These are phyloP conservation scores for Hyaloscypha hepaticicola DNA, from an alignment of 495 filamentous ascomycete genomes.

Conservation along the genomic window DNA sequence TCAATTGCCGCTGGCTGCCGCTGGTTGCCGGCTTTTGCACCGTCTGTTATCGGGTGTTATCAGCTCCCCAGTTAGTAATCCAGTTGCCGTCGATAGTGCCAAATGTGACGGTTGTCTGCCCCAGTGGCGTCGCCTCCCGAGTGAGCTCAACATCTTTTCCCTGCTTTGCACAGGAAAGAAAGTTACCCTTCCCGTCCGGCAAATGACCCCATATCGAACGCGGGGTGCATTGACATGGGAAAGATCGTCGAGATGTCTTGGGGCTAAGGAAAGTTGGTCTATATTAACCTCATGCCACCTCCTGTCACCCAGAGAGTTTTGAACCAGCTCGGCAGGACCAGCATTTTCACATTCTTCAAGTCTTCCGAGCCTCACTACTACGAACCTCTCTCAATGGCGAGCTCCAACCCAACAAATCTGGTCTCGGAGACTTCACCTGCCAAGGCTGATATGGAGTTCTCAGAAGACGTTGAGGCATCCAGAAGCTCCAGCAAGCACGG, in stretches of 20 bases:
- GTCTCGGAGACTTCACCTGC: background rate
- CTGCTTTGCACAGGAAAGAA: background rate
- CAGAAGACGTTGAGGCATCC: slow-evolving; percentile 10
- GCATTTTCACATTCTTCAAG: background rate
- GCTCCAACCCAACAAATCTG: background rate
- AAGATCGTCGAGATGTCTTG: background rate
- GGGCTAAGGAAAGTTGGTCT: background rate
- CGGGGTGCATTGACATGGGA: slow-evolving; percentile 5
- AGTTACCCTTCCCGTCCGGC: background rate
- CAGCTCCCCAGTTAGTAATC: background rate
- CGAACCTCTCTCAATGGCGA: slow-evolving; percentile 6
- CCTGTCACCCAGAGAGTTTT: background rate
- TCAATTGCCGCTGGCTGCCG: background rate
- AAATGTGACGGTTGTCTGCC: background rate
- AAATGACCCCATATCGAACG: background rate
- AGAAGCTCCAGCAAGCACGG: slow-evolving; percentile 1
- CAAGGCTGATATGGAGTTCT: slow-evolving; percentile 10
- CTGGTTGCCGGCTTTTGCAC: too few relatives aligned
- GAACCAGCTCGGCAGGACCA: background rate
- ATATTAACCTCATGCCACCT: slow-evolving; percentile 6
- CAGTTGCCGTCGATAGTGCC: background rate
- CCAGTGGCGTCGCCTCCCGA: background rate
- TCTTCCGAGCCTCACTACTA: background rate
- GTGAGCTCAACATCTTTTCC: background rate
- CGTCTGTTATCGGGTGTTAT: background rate